Conservation (phyloP, 768 basidiomycete genomes). For the Boletus subcaerulescens region DNA sequence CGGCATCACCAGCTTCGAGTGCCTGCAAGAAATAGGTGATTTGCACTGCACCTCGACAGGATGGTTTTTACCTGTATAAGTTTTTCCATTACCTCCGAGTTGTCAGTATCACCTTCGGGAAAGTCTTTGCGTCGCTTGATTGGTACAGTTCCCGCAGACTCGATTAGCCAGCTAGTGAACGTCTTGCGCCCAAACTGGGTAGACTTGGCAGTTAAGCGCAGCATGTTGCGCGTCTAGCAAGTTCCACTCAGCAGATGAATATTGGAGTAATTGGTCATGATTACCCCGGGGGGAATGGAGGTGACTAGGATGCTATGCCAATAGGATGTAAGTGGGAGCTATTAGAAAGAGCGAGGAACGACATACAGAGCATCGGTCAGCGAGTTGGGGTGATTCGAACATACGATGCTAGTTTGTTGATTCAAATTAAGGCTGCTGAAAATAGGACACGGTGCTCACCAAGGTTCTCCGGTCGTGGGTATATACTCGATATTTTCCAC, state of each 20-base stretch:
- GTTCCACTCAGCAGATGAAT: slow-evolving; percentile 5
- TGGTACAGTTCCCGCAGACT: slow-evolving; percentile 84
- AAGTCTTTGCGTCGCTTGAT: slow-evolving; percentile 76
- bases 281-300: slow-evolving; percentile 65
- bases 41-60: background rate
- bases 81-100: slow-evolving; percentile 62
- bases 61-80: slow-evolving; percentile 54
- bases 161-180: slow-evolving; percentile 89
- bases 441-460: slow-evolving; percentile 40
- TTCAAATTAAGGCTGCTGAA: background rate
- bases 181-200: slow-evolving; percentile 81
- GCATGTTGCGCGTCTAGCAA: slow-evolving; percentile 65
- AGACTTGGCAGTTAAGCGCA: slow-evolving; percentile 84
- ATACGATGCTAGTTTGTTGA: slow-evolving; percentile 60
- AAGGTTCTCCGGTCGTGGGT: slow-evolving; percentile 70
- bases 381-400: slow-evolving; percentile 84
- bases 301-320: slow-evolving; percentile 62
- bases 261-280: slow-evolving; percentile 10
- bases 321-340: background rate
- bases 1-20: slow-evolving; percentile 70
- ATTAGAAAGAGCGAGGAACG: background rate
- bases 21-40: slow-evolving; percentile 44
- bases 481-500: slow-evolving; percentile 74
- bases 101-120: slow-evolving; percentile 53
- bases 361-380: slow-evolving; percentile 83